phyloP scores from a whole-genome alignment of 176 grass and related monocot species.

The Eragrostis nindensis region DNA sequence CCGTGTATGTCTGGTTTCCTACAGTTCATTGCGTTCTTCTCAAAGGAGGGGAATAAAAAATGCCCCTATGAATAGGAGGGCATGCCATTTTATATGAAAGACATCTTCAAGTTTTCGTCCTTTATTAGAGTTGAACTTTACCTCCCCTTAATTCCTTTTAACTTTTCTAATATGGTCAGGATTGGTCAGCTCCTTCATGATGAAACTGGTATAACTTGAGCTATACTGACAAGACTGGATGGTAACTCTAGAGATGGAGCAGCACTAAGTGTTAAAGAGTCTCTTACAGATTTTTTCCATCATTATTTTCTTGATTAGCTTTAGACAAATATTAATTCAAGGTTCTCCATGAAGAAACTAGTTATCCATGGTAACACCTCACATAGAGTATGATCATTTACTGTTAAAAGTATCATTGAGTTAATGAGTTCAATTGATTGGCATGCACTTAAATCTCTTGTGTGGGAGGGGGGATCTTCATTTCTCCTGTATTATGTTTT shows the following conservation, averaged over 20 bases:
- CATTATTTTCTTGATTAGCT: too few relatives aligned
- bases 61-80: too few relatives aligned
- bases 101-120: neutral
- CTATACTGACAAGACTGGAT: constrained; percentile 95
- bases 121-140: constrained; percentile 27
- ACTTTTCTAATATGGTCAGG: constrained; percentile 57
- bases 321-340: neutral
- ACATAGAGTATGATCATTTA: constrained; percentile 18
- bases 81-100: too few relatives aligned
- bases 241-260: constrained; percentile 98
- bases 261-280: constrained; percentile 98
- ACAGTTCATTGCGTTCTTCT: too few relatives aligned
- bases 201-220: constrained; percentile 91
- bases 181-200: constrained; percentile 95
- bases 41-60: too few relatives aligned
- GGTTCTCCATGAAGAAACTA: constrained; percentile 18
- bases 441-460: neutral
- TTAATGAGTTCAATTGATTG: neutral
- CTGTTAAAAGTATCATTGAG: neutral
- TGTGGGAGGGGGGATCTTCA: neutral
- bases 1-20: too few relatives aligned
- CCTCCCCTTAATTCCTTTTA: constrained; percentile 16
- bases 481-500: constrained; percentile 7
- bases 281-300: constrained; percentile 5
- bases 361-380: constrained; percentile 4